Evolutionary conservation across 495 filamentous ascomycete genomes (phyloP).

Genomic region (Daldinia loculata): DNA sequence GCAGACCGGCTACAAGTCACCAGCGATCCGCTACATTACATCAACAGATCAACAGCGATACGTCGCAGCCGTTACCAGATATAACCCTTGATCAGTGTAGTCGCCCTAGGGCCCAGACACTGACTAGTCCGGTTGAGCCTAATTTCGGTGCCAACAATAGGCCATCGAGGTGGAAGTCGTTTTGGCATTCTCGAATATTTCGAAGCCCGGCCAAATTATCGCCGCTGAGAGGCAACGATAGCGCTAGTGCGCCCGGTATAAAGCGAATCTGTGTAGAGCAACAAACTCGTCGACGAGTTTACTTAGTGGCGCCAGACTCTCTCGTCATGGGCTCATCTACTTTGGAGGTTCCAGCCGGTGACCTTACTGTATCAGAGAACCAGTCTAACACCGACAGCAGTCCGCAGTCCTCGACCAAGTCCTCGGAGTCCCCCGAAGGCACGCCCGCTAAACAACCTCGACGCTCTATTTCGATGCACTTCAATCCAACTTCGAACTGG

Average conservation of each 20-base stretch:
- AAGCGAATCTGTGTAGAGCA: constrained; percentile 41
- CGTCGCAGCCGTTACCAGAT: constrained; percentile 39
- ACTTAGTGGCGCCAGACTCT: constrained; percentile 35
- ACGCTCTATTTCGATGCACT: constrained; percentile 63
- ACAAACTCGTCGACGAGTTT: constrained; percentile 28
- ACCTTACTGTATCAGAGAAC: constrained; percentile 6
- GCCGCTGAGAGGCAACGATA: constrained; percentile 28
- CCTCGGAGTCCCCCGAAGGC: constrained; percentile 35
- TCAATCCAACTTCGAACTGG: constrained; percentile 60
- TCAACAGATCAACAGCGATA: constrained; percentile 52
- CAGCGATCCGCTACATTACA: constrained; percentile 79
- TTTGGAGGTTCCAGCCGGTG: constrained; percentile 22
- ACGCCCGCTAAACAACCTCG: constrained; percentile 54
- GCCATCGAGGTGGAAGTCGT: constrained; percentile 55
- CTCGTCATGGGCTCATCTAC: constrained; percentile 30
- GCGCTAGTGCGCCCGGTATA: constrained; percentile 8
- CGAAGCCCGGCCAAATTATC: constrained; percentile 27
- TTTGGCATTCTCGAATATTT: constrained; percentile 52
- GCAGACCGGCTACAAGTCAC: constrained; percentile 86
- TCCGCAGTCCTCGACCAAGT: constrained; percentile 34
- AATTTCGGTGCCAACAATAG: constrained; percentile 20
- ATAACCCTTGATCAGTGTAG: constrained; percentile 49
- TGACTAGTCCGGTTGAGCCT: constrained; percentile 25
- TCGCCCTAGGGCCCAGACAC: constrained; percentile 39
- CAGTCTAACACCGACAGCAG: constrained; percentile 34